These are phyloP conservation scores for Lyophyllum decastes DNA, from an alignment of 768 basidiomycete genomes.

Conservation along the genomic window DNA sequence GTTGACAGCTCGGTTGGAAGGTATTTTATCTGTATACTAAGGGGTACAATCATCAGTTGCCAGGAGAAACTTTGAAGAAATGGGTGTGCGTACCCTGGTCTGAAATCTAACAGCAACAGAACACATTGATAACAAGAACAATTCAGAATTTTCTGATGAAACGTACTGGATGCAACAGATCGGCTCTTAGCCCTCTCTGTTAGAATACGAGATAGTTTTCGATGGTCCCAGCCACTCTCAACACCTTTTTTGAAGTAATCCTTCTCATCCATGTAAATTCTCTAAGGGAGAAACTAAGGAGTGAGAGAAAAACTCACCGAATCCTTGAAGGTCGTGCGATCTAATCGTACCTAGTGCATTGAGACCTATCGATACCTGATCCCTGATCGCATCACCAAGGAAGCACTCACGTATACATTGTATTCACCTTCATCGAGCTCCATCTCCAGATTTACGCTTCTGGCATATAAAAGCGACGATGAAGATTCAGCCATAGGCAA, in stretches of 20 bases:
- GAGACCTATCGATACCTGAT: neutral
- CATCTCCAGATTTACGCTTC: slow-evolving; percentile 44
- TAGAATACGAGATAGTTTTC: slow-evolving; percentile 41
- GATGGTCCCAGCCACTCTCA: slow-evolving; percentile 34
- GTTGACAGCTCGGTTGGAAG: slow-evolving; percentile 35
- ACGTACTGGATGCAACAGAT: slow-evolving; percentile 48
- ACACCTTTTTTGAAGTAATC: slow-evolving; percentile 26
- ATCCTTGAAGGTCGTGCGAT: slow-evolving; percentile 25
- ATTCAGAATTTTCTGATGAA: neutral
- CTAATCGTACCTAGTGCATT: slow-evolving; percentile 30
- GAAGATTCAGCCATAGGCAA: slow-evolving; percentile 37
- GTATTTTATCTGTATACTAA: slow-evolving; percentile 28
- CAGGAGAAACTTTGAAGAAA: neutral
- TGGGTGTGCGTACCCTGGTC: slow-evolving; percentile 28
- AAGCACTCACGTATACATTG: slow-evolving; percentile 39
- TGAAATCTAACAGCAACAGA: slow-evolving; percentile 26
- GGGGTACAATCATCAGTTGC: neutral
- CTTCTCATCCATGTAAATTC: slow-evolving; percentile 1
- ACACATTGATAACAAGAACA: neutral
- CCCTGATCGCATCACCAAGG: neutral
- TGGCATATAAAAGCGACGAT: slow-evolving; percentile 34
- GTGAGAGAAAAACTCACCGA: slow-evolving; percentile 16
- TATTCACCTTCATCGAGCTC: slow-evolving; percentile 44
- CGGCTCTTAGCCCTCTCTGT: slow-evolving; percentile 47
- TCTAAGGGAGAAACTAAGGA: neutral